Conservation (phyloP, 169 alveolate species). For the Plasmodium vivax region DNA sequence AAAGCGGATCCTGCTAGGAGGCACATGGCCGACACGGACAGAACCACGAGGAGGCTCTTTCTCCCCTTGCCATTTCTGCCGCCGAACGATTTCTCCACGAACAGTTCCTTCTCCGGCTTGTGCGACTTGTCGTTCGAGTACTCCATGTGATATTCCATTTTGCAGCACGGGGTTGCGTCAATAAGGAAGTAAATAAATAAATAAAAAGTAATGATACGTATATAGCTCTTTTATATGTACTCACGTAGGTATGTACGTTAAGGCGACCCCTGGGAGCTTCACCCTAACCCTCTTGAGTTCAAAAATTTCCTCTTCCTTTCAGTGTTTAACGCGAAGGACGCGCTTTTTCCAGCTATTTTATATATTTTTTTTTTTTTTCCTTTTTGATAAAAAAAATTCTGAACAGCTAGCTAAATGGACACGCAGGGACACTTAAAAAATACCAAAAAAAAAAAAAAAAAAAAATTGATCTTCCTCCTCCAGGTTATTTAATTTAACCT, state of each 20-base stretch:
- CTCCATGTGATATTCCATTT: constrained; percentile 57
- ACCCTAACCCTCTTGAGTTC: background rate
- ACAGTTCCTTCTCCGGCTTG: constrained; percentile 29
- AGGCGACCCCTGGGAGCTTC: background rate
- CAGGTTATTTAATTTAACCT: background rate
- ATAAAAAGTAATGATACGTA: too few species aligned
- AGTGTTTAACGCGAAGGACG: background rate
- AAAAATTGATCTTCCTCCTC: background rate
- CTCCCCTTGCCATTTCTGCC: background rate
- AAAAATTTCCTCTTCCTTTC: background rate
- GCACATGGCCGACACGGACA: constrained; percentile 6
- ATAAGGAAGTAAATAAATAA: too few species aligned
- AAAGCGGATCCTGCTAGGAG: background rate
- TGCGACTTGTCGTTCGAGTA: background rate
- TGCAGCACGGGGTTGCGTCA: background rate
- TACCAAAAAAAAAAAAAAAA: background rate
- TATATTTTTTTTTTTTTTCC: too few species aligned
- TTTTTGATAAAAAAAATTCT: background rate
- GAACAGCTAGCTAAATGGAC: background rate
- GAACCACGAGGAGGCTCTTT: background rate
- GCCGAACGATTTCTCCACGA: constrained; percentile 19
- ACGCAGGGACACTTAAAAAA: background rate
- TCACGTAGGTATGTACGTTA: background rate
- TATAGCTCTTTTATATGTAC: background rate
- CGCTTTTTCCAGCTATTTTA: background rate